Evolutionary conservation across 768 basidiomycete genomes (phyloP).

Genomic region (Xerocomellus intermedius): DNA sequence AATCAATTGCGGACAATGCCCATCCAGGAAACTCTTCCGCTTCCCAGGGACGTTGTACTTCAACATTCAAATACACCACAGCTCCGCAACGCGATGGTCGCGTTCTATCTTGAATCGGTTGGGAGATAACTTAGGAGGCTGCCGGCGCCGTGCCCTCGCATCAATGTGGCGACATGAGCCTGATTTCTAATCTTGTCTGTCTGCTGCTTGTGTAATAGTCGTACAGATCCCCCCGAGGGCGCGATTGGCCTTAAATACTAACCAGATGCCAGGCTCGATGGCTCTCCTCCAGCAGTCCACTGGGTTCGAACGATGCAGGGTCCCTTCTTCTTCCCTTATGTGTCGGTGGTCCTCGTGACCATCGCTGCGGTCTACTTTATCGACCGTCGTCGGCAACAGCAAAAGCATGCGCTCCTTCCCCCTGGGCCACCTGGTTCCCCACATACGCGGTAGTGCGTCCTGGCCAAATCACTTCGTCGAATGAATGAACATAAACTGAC

Average conservation of each 20-base stretch:
- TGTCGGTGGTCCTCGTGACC: background rate
- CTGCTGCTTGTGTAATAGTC: too few species aligned
- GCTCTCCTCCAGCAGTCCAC: background rate
- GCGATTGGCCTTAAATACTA: background rate
- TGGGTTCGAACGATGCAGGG: background rate
- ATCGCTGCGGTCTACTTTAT: constrained; percentile 5
- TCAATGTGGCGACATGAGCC: too few species aligned
- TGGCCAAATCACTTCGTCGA: background rate
- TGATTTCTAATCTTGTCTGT: too few species aligned
- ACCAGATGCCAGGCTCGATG: background rate
- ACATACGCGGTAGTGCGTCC: constrained; percentile 20
- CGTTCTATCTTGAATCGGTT: too few species aligned
- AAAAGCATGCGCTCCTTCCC: constrained; percentile 15
- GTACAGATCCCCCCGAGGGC: too few species aligned
- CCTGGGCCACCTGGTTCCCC: constrained; percentile 22
- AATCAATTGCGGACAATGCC: too few species aligned
- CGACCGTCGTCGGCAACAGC: background rate
- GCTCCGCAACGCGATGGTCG: too few species aligned
- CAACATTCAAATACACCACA: too few species aligned
- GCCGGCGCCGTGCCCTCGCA: too few species aligned
- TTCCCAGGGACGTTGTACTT: too few species aligned
- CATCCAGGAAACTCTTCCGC: too few species aligned
- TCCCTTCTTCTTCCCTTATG: background rate
- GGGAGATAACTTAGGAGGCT: too few species aligned
- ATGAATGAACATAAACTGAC: background rate